These are phyloP conservation scores for Dothideomycetes sp. DNA, from an alignment of 2,329 filamentous ascomycete genomes.

Conservation along the genomic window DNA sequence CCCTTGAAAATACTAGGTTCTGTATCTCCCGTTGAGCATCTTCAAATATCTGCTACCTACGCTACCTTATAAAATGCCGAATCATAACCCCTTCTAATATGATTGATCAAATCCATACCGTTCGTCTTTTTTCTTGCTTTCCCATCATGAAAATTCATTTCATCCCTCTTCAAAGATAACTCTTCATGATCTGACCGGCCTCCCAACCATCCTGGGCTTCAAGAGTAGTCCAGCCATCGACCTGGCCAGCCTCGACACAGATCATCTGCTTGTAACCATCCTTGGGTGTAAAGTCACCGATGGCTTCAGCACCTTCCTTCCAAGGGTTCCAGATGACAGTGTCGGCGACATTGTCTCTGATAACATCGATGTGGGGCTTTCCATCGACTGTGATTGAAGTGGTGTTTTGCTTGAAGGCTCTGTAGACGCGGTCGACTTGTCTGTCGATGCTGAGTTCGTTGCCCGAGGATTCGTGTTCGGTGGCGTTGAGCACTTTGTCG, in stretches of 20 bases:
- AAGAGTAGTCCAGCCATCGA: conserved; percentile 71
- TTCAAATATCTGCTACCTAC: no score
- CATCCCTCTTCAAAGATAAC: conserved; percentile 17
- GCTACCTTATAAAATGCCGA: no score
- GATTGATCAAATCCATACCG: no score
- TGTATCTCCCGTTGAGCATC: no score
- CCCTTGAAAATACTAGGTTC: no score
- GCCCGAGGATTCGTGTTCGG: conserved; percentile 55
- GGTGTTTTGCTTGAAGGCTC: conserved; percentile 50
- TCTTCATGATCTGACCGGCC: conserved; percentile 48
- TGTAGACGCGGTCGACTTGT: conserved; percentile 87
- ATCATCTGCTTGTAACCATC: conserved; percentile 90
- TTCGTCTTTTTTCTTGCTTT: no score
- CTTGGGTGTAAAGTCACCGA: conserved; percentile 81
- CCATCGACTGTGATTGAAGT: conserved; percentile 56
- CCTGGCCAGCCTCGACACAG: conserved; percentile 83
- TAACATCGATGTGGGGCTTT: conserved; percentile 59
- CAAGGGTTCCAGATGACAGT: conserved; percentile 98
- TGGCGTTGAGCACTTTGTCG: conserved; percentile 69
- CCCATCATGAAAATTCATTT: no score
- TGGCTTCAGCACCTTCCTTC: conserved; percentile 71
- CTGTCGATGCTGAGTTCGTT: conserved; percentile 58
- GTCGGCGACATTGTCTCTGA: conserved; percentile 76
- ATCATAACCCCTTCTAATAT: no score
- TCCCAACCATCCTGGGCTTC: conserved; percentile 68